Evolutionary conservation across 2,329 filamentous ascomycete species (phyloP), one percentile per base, ranked within the genome.

Genomic region (Penicillium vulpinum): DNA sequence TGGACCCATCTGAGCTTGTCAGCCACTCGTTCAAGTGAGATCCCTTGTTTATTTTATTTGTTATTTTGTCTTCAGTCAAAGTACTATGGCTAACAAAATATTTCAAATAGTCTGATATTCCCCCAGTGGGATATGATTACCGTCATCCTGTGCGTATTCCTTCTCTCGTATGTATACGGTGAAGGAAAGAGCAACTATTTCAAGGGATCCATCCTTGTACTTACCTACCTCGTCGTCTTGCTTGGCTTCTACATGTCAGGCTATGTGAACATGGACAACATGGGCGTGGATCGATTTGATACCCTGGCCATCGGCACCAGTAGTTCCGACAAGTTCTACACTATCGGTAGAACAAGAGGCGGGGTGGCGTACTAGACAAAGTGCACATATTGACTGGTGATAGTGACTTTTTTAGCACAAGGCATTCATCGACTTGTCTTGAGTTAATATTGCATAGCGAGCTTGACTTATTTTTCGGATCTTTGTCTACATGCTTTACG

Each of bases 101-200:
- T 15, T 15, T 28, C 1, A 31, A 39, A 39, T 45, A 90, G 87
- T 35, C 84, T 99, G 33, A 91, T 97, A 43, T 97, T 99, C 78
- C 94, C 94, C 1, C 94, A 99, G 74, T 99, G 93, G 93, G 94
- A 99, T 73, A 95, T 99, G 91, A 88, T 97, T 13, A 96, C 91
- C 0, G 91, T 97, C 16, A 96, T 97, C 58, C 73, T 99, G 16
- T 97, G 93, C 69, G 92, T 99, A 18, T 96, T 99, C 79, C 79
- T 99, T 55, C 85, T 99, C 63, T 96, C 92, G 69, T 96, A 97
- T 80, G 93, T 99, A 81, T 96, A 97, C 67, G 91, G 93, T 50
- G 94, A 99, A 77, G 94, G 94, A 39, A 99, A 99, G 85, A 97
- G 92, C 80, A 99, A 99, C 76, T 99, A 99, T 77, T 99, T 99